Evolutionary conservation across 768 basidiomycete genomes (phyloP), one percentile per base, ranked within the genome.

Genomic region (Terana coerulea): DNA sequence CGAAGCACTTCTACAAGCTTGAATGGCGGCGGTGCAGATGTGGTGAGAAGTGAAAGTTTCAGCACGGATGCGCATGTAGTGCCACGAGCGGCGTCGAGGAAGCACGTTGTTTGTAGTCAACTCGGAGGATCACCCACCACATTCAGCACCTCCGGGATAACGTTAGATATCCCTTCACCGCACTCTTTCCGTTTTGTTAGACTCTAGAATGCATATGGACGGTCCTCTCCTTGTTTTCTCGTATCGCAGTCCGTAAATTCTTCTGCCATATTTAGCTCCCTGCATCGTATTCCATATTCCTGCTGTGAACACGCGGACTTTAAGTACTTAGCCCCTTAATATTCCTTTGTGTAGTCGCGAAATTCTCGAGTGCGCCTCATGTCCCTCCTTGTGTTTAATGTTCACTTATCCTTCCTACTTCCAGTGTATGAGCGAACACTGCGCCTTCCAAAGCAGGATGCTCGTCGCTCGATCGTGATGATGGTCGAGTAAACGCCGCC

Each of bases 71-170:
- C 30, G 31, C 35, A 40, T 29, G 35, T 19, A 10, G n/a, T 35
- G 22, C 7, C 43, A 17, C 12, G 51, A 52, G 35, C 40, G 21
- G 15, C 45, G 35, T 26, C 51, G 44, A 15, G n/a, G 35, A 9
- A 52, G 44, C 36, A 42, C 44, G 51, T 36, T 52, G n/a, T 46
- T 52, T 21, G 51, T 52, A 5, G 51, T 52, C 19, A 52, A 52
- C 37, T 30, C 22, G 17, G 51, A 52, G 15, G 44, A 33, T 21
- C 5, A 49, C 26, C 4, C 31, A 12, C 11, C 15, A 24, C 12
- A 22, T 14, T 35, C 33, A 9, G 28, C 45, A 19, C 45, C n/a
- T 33, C 28, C 45, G 31, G 45, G 30, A 46, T 33, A 46, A 46
- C 28, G 31, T 31, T 46, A 46, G 45, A 46, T n/a, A 21, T 22